Evolutionary conservation across 192 early-diverging fungal species (phyloP).

Genomic region (Pilaira anomala): DNA sequence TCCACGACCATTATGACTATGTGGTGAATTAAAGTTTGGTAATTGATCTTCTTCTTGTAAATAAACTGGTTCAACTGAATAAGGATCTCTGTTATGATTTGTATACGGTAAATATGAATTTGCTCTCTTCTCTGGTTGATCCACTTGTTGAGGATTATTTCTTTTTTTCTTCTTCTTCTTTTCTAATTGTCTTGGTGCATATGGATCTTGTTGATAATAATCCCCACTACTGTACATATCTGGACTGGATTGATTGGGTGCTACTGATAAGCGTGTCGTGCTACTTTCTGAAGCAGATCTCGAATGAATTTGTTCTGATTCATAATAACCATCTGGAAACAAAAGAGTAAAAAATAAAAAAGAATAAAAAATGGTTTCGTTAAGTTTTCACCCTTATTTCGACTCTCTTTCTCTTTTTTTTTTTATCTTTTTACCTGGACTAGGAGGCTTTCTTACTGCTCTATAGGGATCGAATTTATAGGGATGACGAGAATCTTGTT

Average conservation of each 20-base stretch:
- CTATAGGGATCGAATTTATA: slow-evolving; percentile 18
- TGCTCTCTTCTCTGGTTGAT: slow-evolving; percentile 1
- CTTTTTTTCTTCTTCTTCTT: background rate
- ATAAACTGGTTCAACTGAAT: slow-evolving; percentile 18
- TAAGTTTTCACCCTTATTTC: no score
- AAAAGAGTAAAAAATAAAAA: background rate
- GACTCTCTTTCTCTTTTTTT: no score
- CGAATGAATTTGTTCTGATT: slow-evolving; percentile 19
- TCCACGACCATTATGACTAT: background rate
- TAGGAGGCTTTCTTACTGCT: slow-evolving; percentile 18
- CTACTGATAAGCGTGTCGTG: slow-evolving; percentile 12
- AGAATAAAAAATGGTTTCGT: no score
- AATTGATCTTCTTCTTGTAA: slow-evolving; percentile 15
- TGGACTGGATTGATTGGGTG: background rate
- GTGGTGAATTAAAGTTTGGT: slow-evolving; percentile 21
- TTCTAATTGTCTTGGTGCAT: slow-evolving; percentile 5
- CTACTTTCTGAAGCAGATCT: slow-evolving; percentile 28
- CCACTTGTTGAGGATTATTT: slow-evolving; percentile 6
- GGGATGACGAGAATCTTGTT: background rate
- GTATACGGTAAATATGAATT: slow-evolving; percentile 31
- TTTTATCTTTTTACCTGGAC: slow-evolving; percentile 21
- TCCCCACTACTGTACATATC: slow-evolving; percentile 4
- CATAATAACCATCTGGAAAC: slow-evolving; percentile 7
- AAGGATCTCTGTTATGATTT: slow-evolving; percentile 26
- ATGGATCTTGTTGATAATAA: slow-evolving; percentile 25